Base-by-base conservation (phyloP, 2,329 filamentous ascomycete species). In the Aureobasidium mangrovei region DNA sequence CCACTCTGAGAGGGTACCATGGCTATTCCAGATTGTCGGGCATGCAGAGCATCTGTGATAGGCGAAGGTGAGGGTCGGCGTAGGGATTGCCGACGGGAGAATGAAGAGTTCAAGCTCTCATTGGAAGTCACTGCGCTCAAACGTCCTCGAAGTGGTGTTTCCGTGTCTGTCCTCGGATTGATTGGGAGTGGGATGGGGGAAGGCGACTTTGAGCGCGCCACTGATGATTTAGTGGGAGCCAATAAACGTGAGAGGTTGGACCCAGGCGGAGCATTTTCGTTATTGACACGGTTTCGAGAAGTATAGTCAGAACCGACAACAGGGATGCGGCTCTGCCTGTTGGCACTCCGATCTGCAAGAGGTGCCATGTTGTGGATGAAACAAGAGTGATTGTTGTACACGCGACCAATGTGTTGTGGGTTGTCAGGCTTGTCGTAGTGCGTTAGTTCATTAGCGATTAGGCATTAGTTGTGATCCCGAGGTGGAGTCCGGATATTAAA, bases 151-250 rank as follows among this genome's bases (percentile, higher is more conserved):
- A 9, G 7, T n/a, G 47, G 27, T 36, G 31, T 38, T 38, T 24
- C 26, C 12, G 49, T 36, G n/a, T 4, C n/a, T n/a, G 49, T 7
- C 6, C 40, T 43, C 26, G 40, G 40, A 5, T 3, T 12, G 7
- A 44, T 10, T 1, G 40, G 32, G 7, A 44, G 39, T 7, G 55
- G 47, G 4, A 52, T 55, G 26, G 39, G 38, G 7, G 55, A 39
- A 26, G 39, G 24, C 12, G 58, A 42, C 31, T 53, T 29, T 18
- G 58, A 46, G 46, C 61, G 63, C 6, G 60, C 59, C 3, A 61
- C 57, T n/a, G 64, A 66, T 10, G 63, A 56, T 39, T 61, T 62
- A 8, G 64, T 64, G 10, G 58, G 58, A 9, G 60, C 56, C 29
- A 64, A 44, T n/a, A 64, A 58, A 33, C 58, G 61, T 29, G 57